Base-by-base conservation (phyloP, 441 rosid genomes). In the Monsonia emarginata region DNA sequence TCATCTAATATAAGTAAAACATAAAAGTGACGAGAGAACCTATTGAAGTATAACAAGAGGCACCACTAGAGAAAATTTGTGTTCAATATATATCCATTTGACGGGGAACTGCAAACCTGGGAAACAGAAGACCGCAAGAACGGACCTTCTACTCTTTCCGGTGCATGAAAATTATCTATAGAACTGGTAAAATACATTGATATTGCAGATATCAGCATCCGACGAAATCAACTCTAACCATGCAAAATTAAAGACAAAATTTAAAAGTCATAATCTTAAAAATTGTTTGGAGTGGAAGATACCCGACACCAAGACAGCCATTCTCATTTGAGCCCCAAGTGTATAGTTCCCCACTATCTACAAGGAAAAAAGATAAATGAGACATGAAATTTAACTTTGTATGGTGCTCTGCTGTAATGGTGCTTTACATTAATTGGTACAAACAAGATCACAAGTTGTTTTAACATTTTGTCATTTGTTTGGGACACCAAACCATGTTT, bases 241-340 rank as follows among this genome's bases (percentile, higher is more conserved):
- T 27, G 19, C 11, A 27, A 30, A 48, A 56, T 10, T 57, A 48
- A 63, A 46, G 22, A 24, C 24, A 36, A 65, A 11, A 21, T 56
- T 61, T 36, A 54, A 63, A 54, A 63, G 30, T 26, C 26, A 24
- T 28, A 24, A 25, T 16, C 61, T 56, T n/a, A 40, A 63, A 27
- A 68, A 68, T 42, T 50, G 40, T 31, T 38, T 11, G 7, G 40
- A 38, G n/a, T 27, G 34, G 22, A 67, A 67, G 66, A 62, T 86
- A 94, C 96, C 95, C 88, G 57, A 80, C 76, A 67, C 99, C 97
- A 64, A 94, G 96, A 80, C 97, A 94, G 64, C 99, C 96, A 76
- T 88, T 94, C 78, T 94, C 96, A 70, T 94, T 91, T 61, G 90
- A 82, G 19, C 99, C 97, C 94, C 95, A 94, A 0, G 94, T 79